Evolutionary conservation across 2,329 filamentous ascomycete genomes (phyloP).

Genomic region (Lomentospora prolificans): DNA sequence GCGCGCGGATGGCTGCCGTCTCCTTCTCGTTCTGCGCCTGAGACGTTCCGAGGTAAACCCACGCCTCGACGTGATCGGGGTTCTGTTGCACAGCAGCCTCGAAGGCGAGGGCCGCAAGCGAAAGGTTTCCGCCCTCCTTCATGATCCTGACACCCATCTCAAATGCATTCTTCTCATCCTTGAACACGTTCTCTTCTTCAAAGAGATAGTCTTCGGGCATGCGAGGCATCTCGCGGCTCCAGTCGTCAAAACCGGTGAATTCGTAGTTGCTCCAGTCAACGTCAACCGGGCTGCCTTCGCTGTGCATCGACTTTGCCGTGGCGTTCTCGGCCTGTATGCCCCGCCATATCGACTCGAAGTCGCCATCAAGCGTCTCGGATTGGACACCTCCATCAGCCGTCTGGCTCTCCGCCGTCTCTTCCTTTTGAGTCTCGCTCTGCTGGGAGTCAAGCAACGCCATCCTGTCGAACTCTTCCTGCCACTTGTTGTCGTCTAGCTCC

Average conservation of each 20-base stretch:
- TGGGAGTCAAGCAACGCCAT: conserved; percentile 60
- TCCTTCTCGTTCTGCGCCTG: conserved; percentile 99
- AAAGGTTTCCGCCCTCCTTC: conserved; percentile 87
- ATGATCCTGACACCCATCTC: conserved; percentile 90
- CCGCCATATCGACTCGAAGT: conserved; percentile 85
- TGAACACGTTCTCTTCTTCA: conserved; percentile 87
- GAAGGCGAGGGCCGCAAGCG: conserved; percentile 85
- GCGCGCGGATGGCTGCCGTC: conserved; percentile 82
- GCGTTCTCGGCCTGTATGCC: conserved; percentile 62
- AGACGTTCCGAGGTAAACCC: conserved; percentile 82
- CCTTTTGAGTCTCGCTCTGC: conserved; percentile 49
- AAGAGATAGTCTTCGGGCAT: conserved; percentile 86
- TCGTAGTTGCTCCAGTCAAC: conserved; percentile 60
- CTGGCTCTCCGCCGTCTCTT: conserved; percentile 1
- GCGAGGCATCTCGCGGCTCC: conserved; percentile 56
- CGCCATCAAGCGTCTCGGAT: conserved; percentile 65
- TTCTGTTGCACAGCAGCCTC: conserved; percentile 92
- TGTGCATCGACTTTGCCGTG: conserved; percentile 1
- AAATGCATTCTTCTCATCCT: conserved; percentile 72
- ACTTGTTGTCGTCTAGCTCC: conserved; percentile 85
- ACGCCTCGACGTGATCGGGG: conserved; percentile 78
- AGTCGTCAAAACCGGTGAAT: conserved; percentile 58
- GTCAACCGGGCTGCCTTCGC: conserved; percentile 53
- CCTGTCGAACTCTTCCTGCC: conserved; percentile 93
- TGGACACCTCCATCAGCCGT: conserved; percentile 22